Conservation (phyloP, 768 basidiomycete genomes). For the Pulveroboletus sp. region DNA sequence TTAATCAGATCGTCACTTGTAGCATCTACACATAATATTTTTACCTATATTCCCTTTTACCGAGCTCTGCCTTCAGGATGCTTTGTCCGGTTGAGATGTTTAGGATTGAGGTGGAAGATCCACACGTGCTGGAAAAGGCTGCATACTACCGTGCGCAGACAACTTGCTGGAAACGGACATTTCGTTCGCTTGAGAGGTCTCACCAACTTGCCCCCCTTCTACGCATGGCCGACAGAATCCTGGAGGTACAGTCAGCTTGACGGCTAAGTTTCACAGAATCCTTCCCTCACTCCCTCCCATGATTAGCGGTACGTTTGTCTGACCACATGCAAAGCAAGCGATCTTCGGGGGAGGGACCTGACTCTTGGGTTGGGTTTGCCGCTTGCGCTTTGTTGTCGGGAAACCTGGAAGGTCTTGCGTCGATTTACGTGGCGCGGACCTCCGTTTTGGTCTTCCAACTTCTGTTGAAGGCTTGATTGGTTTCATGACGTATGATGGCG, state of each 20-base stretch:
- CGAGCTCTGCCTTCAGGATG: not conserved
- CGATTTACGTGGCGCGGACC: constrained; percentile 29
- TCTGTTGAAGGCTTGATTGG: constrained; percentile 49
- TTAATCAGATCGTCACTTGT: not conserved
- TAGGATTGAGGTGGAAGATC: not conserved
- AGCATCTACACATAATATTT: constrained; percentile 11
- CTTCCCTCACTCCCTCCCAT: constrained; percentile 63
- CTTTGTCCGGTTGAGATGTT: not conserved
- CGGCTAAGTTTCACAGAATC: not conserved
- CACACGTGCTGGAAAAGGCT: constrained; percentile 2
- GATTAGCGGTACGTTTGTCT: constrained; percentile 70
- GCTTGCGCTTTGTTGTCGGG: constrained; percentile 39
- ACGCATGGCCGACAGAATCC: constrained; percentile 70
- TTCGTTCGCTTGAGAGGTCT: constrained; percentile 22
- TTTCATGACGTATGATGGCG: constrained; percentile 50
- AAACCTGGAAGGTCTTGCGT: constrained; percentile 19
- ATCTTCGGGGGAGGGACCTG: constrained; percentile 39
- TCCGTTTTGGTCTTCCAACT: constrained; percentile 34
- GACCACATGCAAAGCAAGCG: constrained; percentile 55
- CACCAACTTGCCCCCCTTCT: constrained; percentile 44
- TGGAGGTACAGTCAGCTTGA: constrained; percentile 20
- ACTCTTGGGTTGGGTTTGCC: constrained; percentile 31
- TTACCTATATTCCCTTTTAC: constrained; percentile 7
- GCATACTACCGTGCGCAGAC: not conserved
- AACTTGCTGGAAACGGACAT: constrained; percentile 1